A percentile compares a stretch with the other conserved stretches of the same genome.
Conservation (phyloP, 768 basidiomycete genomes). For the Lactarius akahatsu region DNA sequence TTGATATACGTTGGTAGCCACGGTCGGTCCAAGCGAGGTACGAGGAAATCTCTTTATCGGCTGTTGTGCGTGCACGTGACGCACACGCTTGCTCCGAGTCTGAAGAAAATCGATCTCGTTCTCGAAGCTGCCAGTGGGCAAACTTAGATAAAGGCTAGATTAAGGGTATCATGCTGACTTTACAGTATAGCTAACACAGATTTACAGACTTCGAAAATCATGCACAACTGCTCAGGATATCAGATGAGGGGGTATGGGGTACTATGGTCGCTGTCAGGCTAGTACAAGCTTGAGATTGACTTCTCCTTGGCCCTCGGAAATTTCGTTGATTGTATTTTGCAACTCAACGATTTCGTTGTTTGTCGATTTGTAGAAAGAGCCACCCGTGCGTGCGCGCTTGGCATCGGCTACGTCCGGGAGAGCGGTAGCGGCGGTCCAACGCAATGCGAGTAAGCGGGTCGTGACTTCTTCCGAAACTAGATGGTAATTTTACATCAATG, state of each 20-base stretch:
- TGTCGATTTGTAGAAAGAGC: conserved; percentile 14
- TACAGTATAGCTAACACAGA: conserved; percentile 1
- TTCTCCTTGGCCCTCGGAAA: background rate
- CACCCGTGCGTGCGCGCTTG: conserved; percentile 13
- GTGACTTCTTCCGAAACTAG: conserved; percentile 9
- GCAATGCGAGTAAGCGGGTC: conserved; percentile 18
- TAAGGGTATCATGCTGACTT: background rate
- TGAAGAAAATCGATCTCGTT: background rate
- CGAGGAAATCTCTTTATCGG: background rate
- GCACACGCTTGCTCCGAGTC: background rate
- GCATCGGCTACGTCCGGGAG: background rate
- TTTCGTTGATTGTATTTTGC: background rate
- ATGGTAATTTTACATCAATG: background rate
- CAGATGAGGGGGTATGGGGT: background rate
- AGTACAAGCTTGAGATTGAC: conserved; percentile 10
- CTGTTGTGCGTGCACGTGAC: background rate
- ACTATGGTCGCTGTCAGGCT: background rate
- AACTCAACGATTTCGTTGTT: background rate
- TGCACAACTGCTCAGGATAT: background rate
- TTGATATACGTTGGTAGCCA: background rate
- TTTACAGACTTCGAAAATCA: conserved; percentile 11
- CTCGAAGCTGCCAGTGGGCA: background rate
- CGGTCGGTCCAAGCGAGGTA: background rate
- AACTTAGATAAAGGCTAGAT: background rate
- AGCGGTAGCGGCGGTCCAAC: conserved; percentile 9